phyloP scores from a whole-genome alignment of 192 early-diverging fungal genomes.

The Coemansia sp. region DNA sequence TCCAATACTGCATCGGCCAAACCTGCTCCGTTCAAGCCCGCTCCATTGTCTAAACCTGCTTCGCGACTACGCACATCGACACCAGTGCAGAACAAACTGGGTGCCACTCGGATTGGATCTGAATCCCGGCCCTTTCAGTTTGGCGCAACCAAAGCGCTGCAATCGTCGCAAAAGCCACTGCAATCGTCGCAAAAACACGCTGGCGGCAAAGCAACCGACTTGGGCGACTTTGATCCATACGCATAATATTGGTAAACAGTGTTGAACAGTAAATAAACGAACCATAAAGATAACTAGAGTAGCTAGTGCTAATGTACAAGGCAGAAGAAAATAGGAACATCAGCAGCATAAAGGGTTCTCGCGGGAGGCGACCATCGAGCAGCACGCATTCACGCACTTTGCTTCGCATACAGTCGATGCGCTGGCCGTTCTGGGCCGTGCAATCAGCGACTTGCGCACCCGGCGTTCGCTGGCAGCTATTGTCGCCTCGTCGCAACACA shows the following conservation, averaged over 20 bases:
- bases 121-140: background rate
- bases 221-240: slow-evolving; percentile 52
- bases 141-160: slow-evolving; percentile 6
- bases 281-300: background rate
- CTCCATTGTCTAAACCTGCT: background rate
- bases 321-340: background rate
- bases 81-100: slow-evolving; percentile 11
- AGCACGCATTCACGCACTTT: slow-evolving; percentile 3
- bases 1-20: background rate
- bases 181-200: slow-evolving; percentile 24
- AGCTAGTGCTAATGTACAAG: background rate
- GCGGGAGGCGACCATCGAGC: slow-evolving; percentile 12
- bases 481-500: slow-evolving; percentile 3
- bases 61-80: background rate
- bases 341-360: slow-evolving; percentile 40
- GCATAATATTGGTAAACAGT: slow-evolving; percentile 10
- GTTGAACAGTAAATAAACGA: background rate
- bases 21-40: background rate
- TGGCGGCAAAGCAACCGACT: slow-evolving; percentile 38
- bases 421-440: slow-evolving; percentile 9
- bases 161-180: background rate
- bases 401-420: slow-evolving; percentile 3
- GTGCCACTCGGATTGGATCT: slow-evolving; percentile 10
- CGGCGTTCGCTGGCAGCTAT: background rate
- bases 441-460: slow-evolving; percentile 6